A percentile compares a stretch with the other conserved stretches of the same genome.
These are phyloP conservation scores for Anthracocystis setariae DNA, from an alignment of 1,284 basidiomycete species.

Conservation along the genomic window DNA sequence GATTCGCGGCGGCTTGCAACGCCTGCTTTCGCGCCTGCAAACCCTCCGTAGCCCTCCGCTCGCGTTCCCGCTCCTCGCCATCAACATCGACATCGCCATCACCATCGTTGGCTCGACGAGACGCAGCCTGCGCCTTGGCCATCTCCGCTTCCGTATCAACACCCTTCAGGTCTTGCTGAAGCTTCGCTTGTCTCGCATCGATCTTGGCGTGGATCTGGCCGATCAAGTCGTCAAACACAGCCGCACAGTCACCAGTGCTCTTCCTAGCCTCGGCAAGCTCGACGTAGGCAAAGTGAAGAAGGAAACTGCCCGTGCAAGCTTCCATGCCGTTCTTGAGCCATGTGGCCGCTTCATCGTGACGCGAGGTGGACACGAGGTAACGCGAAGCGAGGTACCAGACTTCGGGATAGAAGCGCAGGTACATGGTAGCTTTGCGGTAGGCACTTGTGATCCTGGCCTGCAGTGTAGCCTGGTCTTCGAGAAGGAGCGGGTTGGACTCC, in stretches of 20 bases:
- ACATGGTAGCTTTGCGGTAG: slow-evolving; percentile 85
- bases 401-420: slow-evolving; percentile 94
- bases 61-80: slow-evolving; percentile 71
- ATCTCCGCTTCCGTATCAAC: slow-evolving; percentile 66
- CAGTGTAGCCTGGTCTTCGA: slow-evolving; percentile 78
- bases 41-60: slow-evolving; percentile 71
- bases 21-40: slow-evolving; percentile 68
- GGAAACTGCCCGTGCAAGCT: slow-evolving; percentile 86
- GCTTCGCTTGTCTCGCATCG: slow-evolving; percentile 75
- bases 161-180: slow-evolving; percentile 70
- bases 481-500: slow-evolving; percentile 89
- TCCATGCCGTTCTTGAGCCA: slow-evolving; percentile 85
- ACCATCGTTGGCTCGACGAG: slow-evolving; percentile 62
- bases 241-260: slow-evolving; percentile 63
- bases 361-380: slow-evolving; percentile 80
- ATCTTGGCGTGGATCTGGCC: slow-evolving; percentile 77
- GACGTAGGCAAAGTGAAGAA: slow-evolving; percentile 88
- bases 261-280: slow-evolving; percentile 80
- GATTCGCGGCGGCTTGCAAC: slow-evolving; percentile 62
- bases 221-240: slow-evolving; percentile 76
- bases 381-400: slow-evolving; percentile 94
- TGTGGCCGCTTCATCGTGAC: slow-evolving; percentile 82
- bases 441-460: slow-evolving; percentile 81
- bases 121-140: slow-evolving; percentile 45
- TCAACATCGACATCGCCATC: slow-evolving; percentile 68